A percentile compares a stretch with the other conserved stretches of the same genome.
Conservation (phyloP, 345 rosid species). For the Aquilaria sinensis region DNA sequence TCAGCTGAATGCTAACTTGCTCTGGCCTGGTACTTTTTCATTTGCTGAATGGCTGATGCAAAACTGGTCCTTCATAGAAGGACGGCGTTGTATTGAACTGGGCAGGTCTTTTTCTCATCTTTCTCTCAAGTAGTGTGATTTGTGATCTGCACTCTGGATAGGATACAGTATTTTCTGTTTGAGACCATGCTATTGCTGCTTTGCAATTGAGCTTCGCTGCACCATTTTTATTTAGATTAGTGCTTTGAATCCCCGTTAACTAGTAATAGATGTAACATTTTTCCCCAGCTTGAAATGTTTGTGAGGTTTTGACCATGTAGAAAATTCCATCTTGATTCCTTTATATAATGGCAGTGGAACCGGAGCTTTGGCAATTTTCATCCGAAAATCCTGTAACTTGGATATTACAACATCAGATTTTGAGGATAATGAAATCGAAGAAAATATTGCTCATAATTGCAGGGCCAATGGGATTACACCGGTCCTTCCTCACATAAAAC, state of each 20-base stretch:
- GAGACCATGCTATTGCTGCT: no score
- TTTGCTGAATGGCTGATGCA: conserved; percentile 87
- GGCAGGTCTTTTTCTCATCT: conserved; percentile 54
- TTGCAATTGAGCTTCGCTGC: no score
- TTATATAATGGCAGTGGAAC: conserved; percentile 59
- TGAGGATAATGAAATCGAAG: conserved; percentile 79
- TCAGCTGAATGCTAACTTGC: conserved; percentile 90
- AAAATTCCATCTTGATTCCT: conserved; percentile 9
- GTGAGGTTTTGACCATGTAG: no score
- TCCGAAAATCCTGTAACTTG: conserved; percentile 48
- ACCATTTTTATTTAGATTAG: no score
- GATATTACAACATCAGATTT: conserved; percentile 92
- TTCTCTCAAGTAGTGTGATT: neutral
- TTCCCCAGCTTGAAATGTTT: no score
- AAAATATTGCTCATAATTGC: conserved; percentile 87
- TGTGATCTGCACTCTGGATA: neutral
- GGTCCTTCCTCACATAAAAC: conserved; percentile 73
- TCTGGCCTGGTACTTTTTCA: conserved; percentile 94
- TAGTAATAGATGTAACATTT: no score
- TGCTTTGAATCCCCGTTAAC: no score
- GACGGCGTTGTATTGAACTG: conserved; percentile 68
- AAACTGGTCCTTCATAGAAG: conserved; percentile 38
- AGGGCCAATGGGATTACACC: conserved; percentile 58
- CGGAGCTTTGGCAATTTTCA: conserved; percentile 91
- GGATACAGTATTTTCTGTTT: neutral